These are phyloP conservation scores for Dioscorea alata DNA, from an alignment of 106 monocot species.

Conservation along the genomic window DNA sequence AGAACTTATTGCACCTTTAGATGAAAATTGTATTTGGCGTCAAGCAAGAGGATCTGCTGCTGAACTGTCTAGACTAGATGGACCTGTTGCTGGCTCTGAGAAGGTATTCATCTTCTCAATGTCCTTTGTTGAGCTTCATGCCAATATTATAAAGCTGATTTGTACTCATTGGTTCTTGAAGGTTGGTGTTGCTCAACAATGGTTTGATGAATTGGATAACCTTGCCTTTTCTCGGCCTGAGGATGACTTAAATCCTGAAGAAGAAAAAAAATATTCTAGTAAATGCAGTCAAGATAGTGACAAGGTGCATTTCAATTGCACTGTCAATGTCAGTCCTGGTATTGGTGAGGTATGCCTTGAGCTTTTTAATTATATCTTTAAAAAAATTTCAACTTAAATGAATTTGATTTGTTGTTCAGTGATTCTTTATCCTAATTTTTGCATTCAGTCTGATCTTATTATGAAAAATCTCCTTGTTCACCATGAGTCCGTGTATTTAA, in stretches of 20 bases:
- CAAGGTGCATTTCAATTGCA: constrained; percentile 41
- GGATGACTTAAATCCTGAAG: constrained; percentile 15
- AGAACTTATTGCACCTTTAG: constrained; percentile 45
- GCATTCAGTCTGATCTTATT: no score
- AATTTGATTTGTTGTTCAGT: no score
- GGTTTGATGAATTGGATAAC: constrained; percentile 91
- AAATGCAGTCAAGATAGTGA: constrained; percentile 19
- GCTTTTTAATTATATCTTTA: no score
- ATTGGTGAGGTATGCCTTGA: constrained; percentile 63
- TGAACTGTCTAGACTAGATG: constrained; percentile 41
- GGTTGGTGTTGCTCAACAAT: constrained; percentile 90
- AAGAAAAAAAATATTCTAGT: constrained; percentile 11
- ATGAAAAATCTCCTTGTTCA: no score
- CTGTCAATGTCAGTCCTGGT: constrained; percentile 77
- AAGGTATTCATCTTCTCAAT: constrained; percentile 33
- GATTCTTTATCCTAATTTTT: no score
- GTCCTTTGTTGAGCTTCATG: not conserved
- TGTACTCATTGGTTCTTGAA: constrained; percentile 15
- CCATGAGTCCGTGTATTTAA: no score
- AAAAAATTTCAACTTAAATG: no score
- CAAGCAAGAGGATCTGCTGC: constrained; percentile 82
- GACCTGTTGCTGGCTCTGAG: constrained; percentile 16
- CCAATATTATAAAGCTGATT: not conserved
- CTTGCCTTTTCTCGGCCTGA: constrained; percentile 47
- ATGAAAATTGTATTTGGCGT: constrained; percentile 59